Conservation (phyloP, 441 rosid genomes). For the Hura crepitans region DNA sequence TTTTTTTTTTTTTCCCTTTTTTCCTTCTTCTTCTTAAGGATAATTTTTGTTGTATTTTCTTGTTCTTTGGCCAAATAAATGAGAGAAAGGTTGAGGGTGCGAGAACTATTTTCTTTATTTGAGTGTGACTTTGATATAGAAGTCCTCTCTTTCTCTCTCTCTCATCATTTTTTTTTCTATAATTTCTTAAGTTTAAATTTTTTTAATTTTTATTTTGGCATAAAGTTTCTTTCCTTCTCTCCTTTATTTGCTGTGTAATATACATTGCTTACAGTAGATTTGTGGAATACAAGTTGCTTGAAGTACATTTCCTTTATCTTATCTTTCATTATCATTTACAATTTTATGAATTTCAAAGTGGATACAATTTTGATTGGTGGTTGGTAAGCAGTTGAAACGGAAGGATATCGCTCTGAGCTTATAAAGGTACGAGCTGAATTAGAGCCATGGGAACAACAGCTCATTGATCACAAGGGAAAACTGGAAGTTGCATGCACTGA, state of each 20-base stretch:
- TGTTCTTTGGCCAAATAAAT: not conserved
- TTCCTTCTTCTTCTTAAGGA: too few relatives aligned
- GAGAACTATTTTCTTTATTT: not conserved
- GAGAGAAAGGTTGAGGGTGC: not conserved
- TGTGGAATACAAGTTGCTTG: not conserved
- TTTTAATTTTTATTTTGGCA: not conserved
- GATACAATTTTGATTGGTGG: conserved; percentile 15
- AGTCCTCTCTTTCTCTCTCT: not conserved
- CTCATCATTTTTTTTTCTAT: not conserved
- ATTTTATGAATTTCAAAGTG: not conserved
- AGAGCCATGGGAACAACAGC: conserved; percentile 89
- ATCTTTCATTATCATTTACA: not conserved
- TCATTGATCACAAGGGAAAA: conserved; percentile 84
- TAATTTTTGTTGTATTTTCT: not conserved
- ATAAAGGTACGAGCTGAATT: conserved; percentile 69
- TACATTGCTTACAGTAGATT: too few relatives aligned
- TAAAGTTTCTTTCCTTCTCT: not conserved
- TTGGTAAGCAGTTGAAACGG: conserved; percentile 69
- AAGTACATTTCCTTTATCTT: not conserved
- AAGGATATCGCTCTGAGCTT: conserved; percentile 71
- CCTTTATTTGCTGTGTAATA: not conserved
- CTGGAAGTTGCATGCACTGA: conserved; percentile 84
- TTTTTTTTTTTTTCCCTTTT: too few relatives aligned
- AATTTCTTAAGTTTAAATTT: not conserved
- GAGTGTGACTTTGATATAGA: not conserved